A percentile compares a stretch with the other conserved stretches of the same genome.
Conservation (phyloP, 148 eudicot species). For the Arctostaphylos glauca region DNA sequence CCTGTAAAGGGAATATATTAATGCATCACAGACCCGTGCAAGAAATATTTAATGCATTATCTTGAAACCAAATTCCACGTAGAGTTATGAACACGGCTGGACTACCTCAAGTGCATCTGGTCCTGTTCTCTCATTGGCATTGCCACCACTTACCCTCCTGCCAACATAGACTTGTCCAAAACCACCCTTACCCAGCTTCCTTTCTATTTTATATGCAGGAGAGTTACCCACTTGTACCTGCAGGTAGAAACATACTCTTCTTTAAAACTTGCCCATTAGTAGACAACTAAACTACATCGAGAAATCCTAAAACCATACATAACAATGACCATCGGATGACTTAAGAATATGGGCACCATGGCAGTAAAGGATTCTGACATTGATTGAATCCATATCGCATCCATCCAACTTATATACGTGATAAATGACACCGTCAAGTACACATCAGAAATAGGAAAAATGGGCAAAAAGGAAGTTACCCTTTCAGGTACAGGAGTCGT, state of each 20-base stretch:
- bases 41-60: neutral
- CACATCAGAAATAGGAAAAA: neutral
- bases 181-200: slow-evolving; percentile 88
- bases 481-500: slow-evolving; percentile 83
- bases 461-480: slow-evolving; percentile 38
- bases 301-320: neutral
- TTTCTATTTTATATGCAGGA: slow-evolving; percentile 70
- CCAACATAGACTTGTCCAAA: slow-evolving; percentile 93
- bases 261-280: neutral
- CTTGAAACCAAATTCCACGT: neutral
- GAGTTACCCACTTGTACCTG: slow-evolving; percentile 90
- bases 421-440: neutral
- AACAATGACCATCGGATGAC: neutral
- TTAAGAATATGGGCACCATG: neutral
- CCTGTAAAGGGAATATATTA: slow-evolving; percentile 31
- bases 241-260: slow-evolving; percentile 13
- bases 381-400: neutral
- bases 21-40: neutral
- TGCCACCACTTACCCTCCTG: slow-evolving; percentile 67
- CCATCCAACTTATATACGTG: neutral
- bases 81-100: neutral
- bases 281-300: neutral
- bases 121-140: slow-evolving; percentile 61
- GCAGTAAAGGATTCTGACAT: neutral
- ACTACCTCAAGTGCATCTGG: slow-evolving; percentile 72